A percentile compares a stretch with the other conserved stretches of the same genome.
phyloP scores from a whole-genome alignment of 495 filamentous ascomycete species.

The Lepidopterella palustris region DNA sequence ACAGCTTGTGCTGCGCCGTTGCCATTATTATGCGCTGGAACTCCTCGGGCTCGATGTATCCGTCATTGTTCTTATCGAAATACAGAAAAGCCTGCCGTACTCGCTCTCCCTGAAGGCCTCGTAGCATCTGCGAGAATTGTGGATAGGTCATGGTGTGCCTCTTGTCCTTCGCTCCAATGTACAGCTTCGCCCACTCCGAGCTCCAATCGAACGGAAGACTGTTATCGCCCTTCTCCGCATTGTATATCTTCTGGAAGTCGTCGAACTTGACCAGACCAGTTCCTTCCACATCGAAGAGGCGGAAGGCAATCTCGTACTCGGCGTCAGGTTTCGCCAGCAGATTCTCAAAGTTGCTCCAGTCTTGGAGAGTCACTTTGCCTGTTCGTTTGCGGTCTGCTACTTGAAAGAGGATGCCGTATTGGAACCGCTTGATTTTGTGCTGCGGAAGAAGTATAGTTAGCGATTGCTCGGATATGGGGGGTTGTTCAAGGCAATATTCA shows the following conservation, averaged over 20 bases:
- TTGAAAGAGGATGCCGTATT: slow-evolving; percentile 86
- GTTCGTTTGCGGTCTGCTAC: slow-evolving; percentile 72
- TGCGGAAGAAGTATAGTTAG: slow-evolving; percentile 33
- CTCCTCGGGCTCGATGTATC: slow-evolving; percentile 93
- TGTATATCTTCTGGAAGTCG: slow-evolving; percentile 72
- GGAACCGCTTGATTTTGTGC: slow-evolving; percentile 95
- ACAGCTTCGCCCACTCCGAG: slow-evolving; percentile 93
- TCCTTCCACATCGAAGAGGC: slow-evolving; percentile 81
- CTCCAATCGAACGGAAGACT: slow-evolving; percentile 95
- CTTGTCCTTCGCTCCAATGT: slow-evolving; percentile 75
- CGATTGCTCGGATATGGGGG: neutral
- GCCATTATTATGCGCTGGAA: slow-evolving; percentile 94
- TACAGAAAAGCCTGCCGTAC: slow-evolving; percentile 89
- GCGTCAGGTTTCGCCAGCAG: slow-evolving; percentile 90
- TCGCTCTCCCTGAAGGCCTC: slow-evolving; percentile 89
- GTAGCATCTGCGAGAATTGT: slow-evolving; percentile 97
- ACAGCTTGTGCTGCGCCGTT: slow-evolving; percentile 93
- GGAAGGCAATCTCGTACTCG: slow-evolving; percentile 97
- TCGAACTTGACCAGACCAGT: slow-evolving; percentile 81
- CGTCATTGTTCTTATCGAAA: slow-evolving; percentile 89
- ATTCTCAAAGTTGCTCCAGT: slow-evolving; percentile 92
- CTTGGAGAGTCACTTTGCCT: slow-evolving; percentile 68
- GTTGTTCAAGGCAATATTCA: slow-evolving; percentile 44
- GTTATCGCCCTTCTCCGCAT: slow-evolving; percentile 69
- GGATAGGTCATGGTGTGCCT: slow-evolving; percentile 89